Conservation (phyloP, 306 rosid genomes). For the Sophora flavescens region DNA sequence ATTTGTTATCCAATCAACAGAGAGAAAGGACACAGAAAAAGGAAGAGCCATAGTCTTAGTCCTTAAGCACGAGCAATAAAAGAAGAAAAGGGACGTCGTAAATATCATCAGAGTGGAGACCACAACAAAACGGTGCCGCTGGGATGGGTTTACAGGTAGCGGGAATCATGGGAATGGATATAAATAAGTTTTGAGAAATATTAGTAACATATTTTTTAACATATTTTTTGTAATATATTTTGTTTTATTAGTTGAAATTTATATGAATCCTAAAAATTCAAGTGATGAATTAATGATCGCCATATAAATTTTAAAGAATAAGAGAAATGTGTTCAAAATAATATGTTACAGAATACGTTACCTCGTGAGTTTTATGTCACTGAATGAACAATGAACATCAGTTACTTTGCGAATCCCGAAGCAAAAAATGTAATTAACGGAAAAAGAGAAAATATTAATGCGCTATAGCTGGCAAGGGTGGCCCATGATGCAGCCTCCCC, state of each 20-base stretch:
- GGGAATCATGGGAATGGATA: conserved; percentile 58
- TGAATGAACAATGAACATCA: not conserved
- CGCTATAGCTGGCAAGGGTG: conserved; percentile 67
- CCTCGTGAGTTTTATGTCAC: not conserved
- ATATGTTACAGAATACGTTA: too few relatives aligned
- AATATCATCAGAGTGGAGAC: conserved; percentile 36
- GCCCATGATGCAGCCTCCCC: conserved; percentile 46
- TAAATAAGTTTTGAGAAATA: not conserved
- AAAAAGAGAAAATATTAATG: conserved; percentile 34
- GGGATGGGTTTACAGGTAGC: conserved; percentile 42
- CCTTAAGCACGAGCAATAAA: conserved; percentile 36
- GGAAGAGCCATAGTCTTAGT: conserved; percentile 1
- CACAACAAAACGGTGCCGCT: conserved; percentile 45
- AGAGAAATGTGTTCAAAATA: too few relatives aligned
- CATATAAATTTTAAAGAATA: too few relatives aligned
- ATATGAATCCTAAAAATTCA: too few relatives aligned
- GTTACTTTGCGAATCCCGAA: conserved; percentile 44
- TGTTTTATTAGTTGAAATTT: too few relatives aligned
- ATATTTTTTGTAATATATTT: too few relatives aligned
- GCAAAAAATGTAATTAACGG: not conserved
- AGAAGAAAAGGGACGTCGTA: conserved; percentile 45
- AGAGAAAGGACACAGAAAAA: conserved; percentile 2
- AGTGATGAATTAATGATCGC: too few relatives aligned
- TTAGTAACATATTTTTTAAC: too few relatives aligned
- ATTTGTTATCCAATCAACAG: not conserved